Percentiles rank a stretch among this genome's conserved stretches.
Conservation (phyloP, 2,329 filamentous ascomycete species). For the Orbilia ellipsospora region DNA sequence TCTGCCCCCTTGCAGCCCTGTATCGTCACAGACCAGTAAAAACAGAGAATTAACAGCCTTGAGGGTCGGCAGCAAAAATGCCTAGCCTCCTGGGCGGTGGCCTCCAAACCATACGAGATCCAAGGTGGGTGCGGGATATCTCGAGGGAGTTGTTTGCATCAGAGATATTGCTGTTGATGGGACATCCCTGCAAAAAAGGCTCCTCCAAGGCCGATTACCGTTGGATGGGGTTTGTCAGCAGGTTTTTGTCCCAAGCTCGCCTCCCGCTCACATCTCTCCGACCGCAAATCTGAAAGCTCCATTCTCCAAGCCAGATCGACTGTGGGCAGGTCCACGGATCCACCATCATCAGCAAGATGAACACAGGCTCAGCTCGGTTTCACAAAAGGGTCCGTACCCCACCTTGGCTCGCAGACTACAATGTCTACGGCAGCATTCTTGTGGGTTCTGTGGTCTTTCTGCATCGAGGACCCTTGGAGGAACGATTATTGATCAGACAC, state of each 20-base stretch:
- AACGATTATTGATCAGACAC: conserved; percentile 52
- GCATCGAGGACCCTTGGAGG: conserved; percentile 26
- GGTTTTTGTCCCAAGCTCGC: conserved; percentile 26
- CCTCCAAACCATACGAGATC: conserved; percentile 28
- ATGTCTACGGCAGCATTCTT: conserved; percentile 16
- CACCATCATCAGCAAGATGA: background rate
- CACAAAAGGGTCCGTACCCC: conserved; percentile 42
- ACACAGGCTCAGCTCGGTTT: conserved; percentile 21
- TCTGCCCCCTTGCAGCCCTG: background rate
- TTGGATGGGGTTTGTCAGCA: conserved; percentile 35
- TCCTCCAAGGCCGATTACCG: conserved; percentile 38
- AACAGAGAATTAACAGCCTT: conserved; percentile 23
- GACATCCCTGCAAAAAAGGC: conserved; percentile 39
- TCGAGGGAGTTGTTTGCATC: conserved; percentile 15
- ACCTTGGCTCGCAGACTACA: conserved; percentile 11
- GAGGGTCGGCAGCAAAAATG: conserved; percentile 28
- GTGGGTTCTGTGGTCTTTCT: conserved; percentile 21
- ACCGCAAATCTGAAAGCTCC: too few species aligned
- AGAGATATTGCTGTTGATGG: conserved; percentile 32
- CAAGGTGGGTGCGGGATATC: conserved; percentile 23
- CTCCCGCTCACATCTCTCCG: background rate
- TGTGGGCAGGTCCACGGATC: background rate
- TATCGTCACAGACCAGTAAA: background rate
- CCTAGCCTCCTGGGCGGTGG: conserved; percentile 3
- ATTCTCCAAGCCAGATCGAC: too few species aligned